These are phyloP conservation scores for Isochrysis galbana DNA, from an alignment of 78 protist species.

Conservation along the genomic window DNA sequence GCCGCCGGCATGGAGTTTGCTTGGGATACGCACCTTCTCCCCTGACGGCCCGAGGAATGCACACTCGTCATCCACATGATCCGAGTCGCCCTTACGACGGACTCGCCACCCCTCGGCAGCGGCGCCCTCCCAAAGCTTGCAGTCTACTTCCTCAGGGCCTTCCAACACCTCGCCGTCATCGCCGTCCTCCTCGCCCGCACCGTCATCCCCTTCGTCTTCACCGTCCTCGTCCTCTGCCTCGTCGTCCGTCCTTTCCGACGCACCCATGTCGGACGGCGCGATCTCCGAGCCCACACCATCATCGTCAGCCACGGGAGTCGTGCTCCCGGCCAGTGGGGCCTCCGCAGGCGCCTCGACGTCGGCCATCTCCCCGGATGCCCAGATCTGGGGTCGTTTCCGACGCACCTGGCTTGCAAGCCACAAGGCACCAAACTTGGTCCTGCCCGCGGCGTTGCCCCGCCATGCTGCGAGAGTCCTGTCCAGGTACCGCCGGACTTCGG, in stretches of 20 bases:
- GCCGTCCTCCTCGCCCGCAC: background rate
- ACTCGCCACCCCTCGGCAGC: background rate
- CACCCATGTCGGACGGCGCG: background rate
- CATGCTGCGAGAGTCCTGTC: background rate
- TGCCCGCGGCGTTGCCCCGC: constrained; percentile 7
- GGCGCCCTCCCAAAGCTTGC: background rate
- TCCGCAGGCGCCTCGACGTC: background rate
- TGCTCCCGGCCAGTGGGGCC: background rate
- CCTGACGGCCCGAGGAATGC: background rate
- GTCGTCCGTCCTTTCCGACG: background rate
- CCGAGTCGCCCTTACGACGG: background rate
- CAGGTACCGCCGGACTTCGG: background rate
- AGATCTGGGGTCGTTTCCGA: background rate
- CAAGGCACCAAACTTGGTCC: background rate
- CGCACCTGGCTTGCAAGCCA: background rate
- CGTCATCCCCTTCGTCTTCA: background rate
- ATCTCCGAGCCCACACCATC: background rate
- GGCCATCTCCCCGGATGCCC: background rate
- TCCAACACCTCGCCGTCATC: background rate
- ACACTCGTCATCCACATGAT: background rate
- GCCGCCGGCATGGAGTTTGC: too few species aligned
- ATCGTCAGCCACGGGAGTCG: background rate
- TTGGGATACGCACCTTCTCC: too few species aligned
- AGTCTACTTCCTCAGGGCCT: background rate
- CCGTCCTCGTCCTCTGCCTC: background rate